Evolutionary conservation across 208 protist genomes (phyloP).

Genomic region (Zelonia costaricensis): DNA sequence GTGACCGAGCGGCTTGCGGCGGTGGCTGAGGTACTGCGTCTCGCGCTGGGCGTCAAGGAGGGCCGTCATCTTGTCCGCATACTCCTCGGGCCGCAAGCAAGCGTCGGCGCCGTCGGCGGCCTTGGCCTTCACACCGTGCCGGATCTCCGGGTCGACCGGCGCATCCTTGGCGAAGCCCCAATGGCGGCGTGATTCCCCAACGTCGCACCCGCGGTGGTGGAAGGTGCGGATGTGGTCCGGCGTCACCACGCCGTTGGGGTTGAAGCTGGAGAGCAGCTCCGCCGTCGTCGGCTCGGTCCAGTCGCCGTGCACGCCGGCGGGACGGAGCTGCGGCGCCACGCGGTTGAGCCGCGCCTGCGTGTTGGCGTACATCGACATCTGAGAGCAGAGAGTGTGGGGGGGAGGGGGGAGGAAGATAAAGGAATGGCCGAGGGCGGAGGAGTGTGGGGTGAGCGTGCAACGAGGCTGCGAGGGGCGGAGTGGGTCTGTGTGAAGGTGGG

Average conservation of each 20-base stretch:
- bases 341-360: slow-evolving; percentile 52
- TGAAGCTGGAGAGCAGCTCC: slow-evolving; percentile 76
- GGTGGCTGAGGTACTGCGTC: slow-evolving; percentile 50
- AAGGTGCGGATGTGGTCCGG: slow-evolving; percentile 63
- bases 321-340: slow-evolving; percentile 72
- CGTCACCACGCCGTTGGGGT: slow-evolving; percentile 40
- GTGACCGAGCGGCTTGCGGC: slow-evolving; percentile 61
- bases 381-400: background rate
- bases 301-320: slow-evolving; percentile 60
- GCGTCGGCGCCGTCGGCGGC: slow-evolving; percentile 40
- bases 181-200: slow-evolving; percentile 50
- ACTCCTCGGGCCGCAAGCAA: slow-evolving; percentile 60
- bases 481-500: too few relatives aligned
- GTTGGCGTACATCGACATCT: slow-evolving; percentile 37
- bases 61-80: slow-evolving; percentile 59
- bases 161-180: slow-evolving; percentile 55
- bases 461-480: too few relatives aligned
- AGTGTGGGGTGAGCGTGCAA: too few relatives aligned
- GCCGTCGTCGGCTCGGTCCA: slow-evolving; percentile 43
- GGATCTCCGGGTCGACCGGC: slow-evolving; percentile 39
- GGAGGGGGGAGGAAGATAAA: background rate
- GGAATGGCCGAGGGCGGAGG: too few relatives aligned
- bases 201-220: slow-evolving; percentile 63
- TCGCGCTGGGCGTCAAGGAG: slow-evolving; percentile 77
- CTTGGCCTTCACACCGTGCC: slow-evolving; percentile 45